Evolutionary conservation across 306 rosid species (phyloP).

Genomic region (Pyrus communis): DNA sequence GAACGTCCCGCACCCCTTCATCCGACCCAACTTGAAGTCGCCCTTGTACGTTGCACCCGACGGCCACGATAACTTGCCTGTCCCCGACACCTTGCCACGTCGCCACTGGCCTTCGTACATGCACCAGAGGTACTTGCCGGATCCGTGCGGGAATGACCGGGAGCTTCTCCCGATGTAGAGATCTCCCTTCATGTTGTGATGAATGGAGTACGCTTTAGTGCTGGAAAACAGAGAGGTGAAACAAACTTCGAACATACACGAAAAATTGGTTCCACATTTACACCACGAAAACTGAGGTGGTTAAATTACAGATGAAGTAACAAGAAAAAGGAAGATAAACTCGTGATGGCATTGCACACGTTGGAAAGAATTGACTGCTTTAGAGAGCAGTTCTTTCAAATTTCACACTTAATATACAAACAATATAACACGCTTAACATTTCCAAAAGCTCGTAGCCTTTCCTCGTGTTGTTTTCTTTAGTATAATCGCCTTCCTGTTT

Average conservation of each 20-base stretch:
- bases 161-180: constrained; percentile 71
- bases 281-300: neutral
- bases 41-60: constrained; percentile 80
- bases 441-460: neutral
- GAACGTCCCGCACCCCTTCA: constrained; percentile 75
- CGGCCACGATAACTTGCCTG: constrained; percentile 91
- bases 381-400: neutral
- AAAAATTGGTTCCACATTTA: neutral
- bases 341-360: constrained; percentile 11
- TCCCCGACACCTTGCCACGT: constrained; percentile 78
- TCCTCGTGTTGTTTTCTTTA: neutral
- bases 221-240: neutral
- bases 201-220: too few species aligned
- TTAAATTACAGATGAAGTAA: neutral
- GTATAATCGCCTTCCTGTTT: neutral
- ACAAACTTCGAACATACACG: neutral
- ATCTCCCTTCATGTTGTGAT: constrained; percentile 47
- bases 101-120: constrained; percentile 33
- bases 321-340: neutral
- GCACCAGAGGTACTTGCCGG: neutral
- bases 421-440: neutral
- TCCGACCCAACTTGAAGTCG: constrained; percentile 69
- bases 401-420: constrained; percentile 3
- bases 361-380: constrained; percentile 11
- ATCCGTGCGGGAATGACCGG: constrained; percentile 60